A percentile compares a stretch with the other conserved stretches of the same genome.
These are phyloP conservation scores for Acanthamoeba royreba DNA, from an alignment of 208 protist genomes.

Conservation along the genomic window DNA sequence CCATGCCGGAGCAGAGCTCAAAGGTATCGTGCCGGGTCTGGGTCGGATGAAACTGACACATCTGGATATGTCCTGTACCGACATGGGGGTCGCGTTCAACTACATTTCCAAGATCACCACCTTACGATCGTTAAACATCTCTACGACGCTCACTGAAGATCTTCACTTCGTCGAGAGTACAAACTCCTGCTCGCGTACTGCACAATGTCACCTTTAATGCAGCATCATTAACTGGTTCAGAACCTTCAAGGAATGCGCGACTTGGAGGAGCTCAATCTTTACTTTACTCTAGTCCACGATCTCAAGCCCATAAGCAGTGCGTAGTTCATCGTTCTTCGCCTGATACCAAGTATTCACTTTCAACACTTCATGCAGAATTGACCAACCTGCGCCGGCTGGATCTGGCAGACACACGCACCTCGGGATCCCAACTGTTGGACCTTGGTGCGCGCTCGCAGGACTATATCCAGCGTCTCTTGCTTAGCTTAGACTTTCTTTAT, in stretches of 20 bases:
- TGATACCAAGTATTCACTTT: background rate
- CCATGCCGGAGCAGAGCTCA: background rate
- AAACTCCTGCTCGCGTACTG: no score
- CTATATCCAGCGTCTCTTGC: no score
- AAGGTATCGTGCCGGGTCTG: background rate
- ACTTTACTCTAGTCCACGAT: background rate
- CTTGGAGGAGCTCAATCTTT: background rate
- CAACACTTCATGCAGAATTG: background rate
- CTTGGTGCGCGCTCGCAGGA: no score
- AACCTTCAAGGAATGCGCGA: background rate
- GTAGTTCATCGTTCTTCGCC: background rate
- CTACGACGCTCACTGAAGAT: background rate
- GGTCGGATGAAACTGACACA: background rate
- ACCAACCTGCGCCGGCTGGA: background rate
- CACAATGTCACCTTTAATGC: no score
- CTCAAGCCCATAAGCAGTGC: background rate
- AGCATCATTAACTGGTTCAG: background rate
- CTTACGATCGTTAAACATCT: background rate
- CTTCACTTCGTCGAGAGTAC: background rate
- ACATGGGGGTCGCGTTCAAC: background rate
- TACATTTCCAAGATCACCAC: background rate
- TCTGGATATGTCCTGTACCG: background rate
- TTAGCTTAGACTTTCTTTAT: no score
- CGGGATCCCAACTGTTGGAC: no score
- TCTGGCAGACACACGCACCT: background rate